phyloP scores from a whole-genome alignment of 495 filamentous ascomycete species.

The Talaromyces trachyspermus region DNA sequence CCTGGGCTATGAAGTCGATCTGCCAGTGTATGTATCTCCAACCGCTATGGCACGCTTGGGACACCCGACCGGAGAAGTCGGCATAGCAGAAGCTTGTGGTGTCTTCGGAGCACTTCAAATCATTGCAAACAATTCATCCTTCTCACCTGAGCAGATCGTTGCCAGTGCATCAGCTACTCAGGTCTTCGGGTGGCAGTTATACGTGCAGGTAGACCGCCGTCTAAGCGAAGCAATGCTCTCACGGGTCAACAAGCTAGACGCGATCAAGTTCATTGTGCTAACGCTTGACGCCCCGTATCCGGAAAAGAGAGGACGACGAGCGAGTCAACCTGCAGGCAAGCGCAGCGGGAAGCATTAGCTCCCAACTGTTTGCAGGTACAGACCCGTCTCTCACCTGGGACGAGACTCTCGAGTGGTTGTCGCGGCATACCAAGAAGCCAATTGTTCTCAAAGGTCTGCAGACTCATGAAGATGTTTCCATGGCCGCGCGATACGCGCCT shows the following conservation, averaged over 20 bases:
- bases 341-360: constrained; percentile 42
- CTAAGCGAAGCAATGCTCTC: constrained; percentile 78
- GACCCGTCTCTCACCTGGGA: constrained; percentile 79
- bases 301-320: constrained; percentile 50
- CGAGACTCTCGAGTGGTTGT: constrained; percentile 69
- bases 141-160: constrained; percentile 84
- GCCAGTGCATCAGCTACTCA: constrained; percentile 57
- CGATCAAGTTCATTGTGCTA: constrained; percentile 73
- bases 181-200: constrained; percentile 88
- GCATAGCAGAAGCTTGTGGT: constrained; percentile 74
- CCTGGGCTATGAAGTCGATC: constrained; percentile 56
- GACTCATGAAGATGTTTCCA: constrained; percentile 85
- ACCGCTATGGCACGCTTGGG: constrained; percentile 89
- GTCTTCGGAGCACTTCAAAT: constrained; percentile 73
- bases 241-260: constrained; percentile 61
- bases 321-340: constrained; percentile 26
- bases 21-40: constrained; percentile 77
- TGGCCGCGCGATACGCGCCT: constrained; percentile 63
- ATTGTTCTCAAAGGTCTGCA: constrained; percentile 90
- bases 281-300: constrained; percentile 87
- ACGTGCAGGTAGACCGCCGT: constrained; percentile 71
- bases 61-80: constrained; percentile 78
- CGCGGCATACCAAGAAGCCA: constrained; percentile 67
- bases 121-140: constrained; percentile 81
- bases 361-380: constrained; percentile 66